Evolutionary conservation across 169 alveolate genomes (phyloP).

Genomic region (Plasmodium gonderi): DNA sequence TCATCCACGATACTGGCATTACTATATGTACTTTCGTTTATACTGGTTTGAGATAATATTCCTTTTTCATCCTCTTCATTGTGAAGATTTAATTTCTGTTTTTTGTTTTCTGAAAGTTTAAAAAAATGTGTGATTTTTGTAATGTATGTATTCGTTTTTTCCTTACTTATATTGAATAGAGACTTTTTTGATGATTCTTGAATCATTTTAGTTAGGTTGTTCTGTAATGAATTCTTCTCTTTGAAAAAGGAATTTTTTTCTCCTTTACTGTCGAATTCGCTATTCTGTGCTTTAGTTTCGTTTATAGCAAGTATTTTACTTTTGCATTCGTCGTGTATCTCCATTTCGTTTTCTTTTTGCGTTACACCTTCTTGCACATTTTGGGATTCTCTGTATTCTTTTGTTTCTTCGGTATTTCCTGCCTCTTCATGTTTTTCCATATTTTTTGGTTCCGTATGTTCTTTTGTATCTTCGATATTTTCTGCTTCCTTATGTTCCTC

Average conservation of each 20-base stretch:
- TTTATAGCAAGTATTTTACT: not conserved
- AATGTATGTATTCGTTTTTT: conserved; percentile 20
- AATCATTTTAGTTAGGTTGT: not conserved
- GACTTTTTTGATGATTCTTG: conserved; percentile 1
- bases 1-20: not conserved
- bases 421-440: not conserved
- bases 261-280: not conserved
- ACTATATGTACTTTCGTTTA: not conserved
- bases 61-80: conserved; percentile 1
- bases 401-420: not conserved
- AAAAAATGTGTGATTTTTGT: conserved; percentile 26
- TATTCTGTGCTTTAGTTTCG: not conserved
- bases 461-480: too few relatives aligned
- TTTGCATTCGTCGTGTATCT: not conserved
- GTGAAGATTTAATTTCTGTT: not conserved
- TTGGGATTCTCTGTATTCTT: too few relatives aligned
- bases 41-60: not conserved
- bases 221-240: not conserved
- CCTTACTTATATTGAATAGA: not conserved
- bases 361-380: too few relatives aligned
- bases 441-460: not conserved
- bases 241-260: not conserved
- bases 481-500: too few relatives aligned
- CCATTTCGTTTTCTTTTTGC: not conserved
- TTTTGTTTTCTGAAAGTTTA: not conserved